Conservation (phyloP, 2,329 filamentous ascomycete species). For the Hymenoscyphus occultus region DNA sequence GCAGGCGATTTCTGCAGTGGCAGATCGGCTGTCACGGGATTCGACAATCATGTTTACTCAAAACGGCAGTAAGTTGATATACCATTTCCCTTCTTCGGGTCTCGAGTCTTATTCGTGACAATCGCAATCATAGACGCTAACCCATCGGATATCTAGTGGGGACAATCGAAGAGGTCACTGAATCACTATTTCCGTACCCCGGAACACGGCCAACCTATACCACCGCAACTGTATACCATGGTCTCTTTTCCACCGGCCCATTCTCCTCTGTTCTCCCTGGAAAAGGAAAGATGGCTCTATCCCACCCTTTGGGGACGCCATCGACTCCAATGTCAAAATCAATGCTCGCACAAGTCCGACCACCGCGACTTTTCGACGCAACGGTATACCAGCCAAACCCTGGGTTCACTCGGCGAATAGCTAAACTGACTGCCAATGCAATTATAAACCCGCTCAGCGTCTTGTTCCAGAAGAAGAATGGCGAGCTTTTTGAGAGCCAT, state of each 20-base stretch:
- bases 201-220: conserved; percentile 67
- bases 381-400: conserved; percentile 42
- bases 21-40: conserved; percentile 56
- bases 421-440: conserved; percentile 80
- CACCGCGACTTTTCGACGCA: conserved; percentile 45
- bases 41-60: conserved; percentile 83
- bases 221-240: conserved; percentile 60
- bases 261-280: conserved; percentile 54
- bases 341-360: conserved; percentile 43
- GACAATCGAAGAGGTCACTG: conserved; percentile 55
- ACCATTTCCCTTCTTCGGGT: background rate
- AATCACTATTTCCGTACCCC: conserved; percentile 57
- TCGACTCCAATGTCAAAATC: conserved; percentile 6
- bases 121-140: background rate
- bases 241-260: conserved; percentile 48
- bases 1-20: conserved; percentile 56
- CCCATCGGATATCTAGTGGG: conserved; percentile 55
- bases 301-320: too few relatives aligned
- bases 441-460: conserved; percentile 84
- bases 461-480: conserved; percentile 73
- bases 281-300: conserved; percentile 32
- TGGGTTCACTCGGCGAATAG: conserved; percentile 65
- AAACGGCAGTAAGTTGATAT: conserved; percentile 55
- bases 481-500: conserved; percentile 63
- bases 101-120: background rate